Base-by-base conservation (phyloP, 148 eudicot genomes). In the Amaranthus cruentus region DNA sequence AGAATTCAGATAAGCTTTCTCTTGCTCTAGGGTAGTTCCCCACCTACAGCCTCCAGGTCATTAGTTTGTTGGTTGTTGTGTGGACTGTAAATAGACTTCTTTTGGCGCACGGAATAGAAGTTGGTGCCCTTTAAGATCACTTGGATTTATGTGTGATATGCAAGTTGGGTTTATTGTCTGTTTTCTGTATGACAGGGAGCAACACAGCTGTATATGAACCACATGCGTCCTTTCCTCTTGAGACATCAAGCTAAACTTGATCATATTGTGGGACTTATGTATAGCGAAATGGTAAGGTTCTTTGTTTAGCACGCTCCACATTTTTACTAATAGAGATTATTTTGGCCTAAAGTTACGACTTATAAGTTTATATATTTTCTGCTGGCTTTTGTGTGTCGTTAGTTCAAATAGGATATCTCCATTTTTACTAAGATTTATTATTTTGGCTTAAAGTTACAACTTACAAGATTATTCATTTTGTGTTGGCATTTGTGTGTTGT, bases 171-270 rank as follows among this genome's bases (percentile, higher is more conserved):
- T 80, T 48, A 76, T 68, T 0, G 57, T 69, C 28, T 55, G 51
- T 21, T 72, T 68, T 62, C 69, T 77, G 76, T 55, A 62, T 85
- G 54, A 84, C 91, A 95, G 98, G 98, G 98, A 63, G 96, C 98
- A 66, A 80, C 68, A 70, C 86, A 83, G 68, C 73, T 91, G 64
- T 95, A 95, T 76, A 81, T 60, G 78, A 86, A 83, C 73, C 79
- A 88, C 78, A 68, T 95, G 75, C 91, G 93, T 47, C 97, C 98
- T 38, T 91, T 95, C 83, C 84, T 95, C 51, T 74, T 82, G 84
- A 90, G 79, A 83, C 97, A 95, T 87, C 97, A 95, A 81, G 84
- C 76, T 62, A 87, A 82, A 75, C 89, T 95, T 47, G 98, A 95
- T 81, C 85, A 83, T 55, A 49, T 88, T 61, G 85, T 88, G 79